phyloP scores from a whole-genome alignment of 169 alveolate genomes.

The Cyclospora cayetanensis region DNA sequence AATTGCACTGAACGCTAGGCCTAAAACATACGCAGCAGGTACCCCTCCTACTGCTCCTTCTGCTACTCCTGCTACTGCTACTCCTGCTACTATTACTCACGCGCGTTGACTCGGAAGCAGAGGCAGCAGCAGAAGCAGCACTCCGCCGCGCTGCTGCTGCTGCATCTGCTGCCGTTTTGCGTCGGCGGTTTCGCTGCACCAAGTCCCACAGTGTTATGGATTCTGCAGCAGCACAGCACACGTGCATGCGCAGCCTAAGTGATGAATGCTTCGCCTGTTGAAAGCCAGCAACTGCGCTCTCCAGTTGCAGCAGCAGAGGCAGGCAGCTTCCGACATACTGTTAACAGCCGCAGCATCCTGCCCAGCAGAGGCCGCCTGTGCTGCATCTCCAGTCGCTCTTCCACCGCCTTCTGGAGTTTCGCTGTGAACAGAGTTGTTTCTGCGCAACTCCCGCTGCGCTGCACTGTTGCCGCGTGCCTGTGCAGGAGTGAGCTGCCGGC shows the following conservation, averaged over 20 bases:
- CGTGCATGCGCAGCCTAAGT: not conserved
- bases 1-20: no score
- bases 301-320: not conserved
- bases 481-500: not conserved
- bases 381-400: not conserved
- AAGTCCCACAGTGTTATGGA: slow-evolving; percentile 69
- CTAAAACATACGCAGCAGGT: no score
- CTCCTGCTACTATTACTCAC: no score
- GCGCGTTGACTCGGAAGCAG: no score
- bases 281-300: not conserved
- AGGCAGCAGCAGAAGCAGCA: slow-evolving; percentile 37
- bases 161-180: slow-evolving; percentile 36
- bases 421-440: not conserved
- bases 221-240: slow-evolving; percentile 22
- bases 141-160: slow-evolving; percentile 5
- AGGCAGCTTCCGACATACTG: not conserved
- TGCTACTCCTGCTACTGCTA: no score
- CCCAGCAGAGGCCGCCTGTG: not conserved
- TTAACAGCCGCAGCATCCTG: not conserved
- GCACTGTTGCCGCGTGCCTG: not conserved
- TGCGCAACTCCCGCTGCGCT: not conserved
- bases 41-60: no score
- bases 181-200: slow-evolving; percentile 32
- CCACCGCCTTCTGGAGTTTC: not conserved
- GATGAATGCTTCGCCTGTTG: not conserved